Conservation (phyloP, 179 eudicot species). For the Patellifolia procumbens region DNA sequence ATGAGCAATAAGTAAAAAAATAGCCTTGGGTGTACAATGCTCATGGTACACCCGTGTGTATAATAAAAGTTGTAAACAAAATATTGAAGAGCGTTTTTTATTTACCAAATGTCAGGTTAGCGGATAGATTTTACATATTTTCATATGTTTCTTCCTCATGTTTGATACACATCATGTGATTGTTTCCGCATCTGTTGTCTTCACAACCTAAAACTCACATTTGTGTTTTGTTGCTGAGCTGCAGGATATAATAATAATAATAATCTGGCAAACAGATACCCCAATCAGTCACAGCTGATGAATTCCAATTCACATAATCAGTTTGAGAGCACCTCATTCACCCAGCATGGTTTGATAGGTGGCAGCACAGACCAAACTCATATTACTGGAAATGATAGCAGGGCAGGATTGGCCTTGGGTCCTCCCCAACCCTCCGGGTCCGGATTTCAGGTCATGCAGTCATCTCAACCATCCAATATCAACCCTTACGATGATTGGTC, state of each 20-base stretch:
- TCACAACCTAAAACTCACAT: background rate
- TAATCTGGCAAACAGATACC: slow-evolving; percentile 43
- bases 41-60: too few relatives aligned
- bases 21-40: too few relatives aligned
- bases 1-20: too few relatives aligned
- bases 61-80: too few relatives aligned
- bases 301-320: slow-evolving; percentile 48
- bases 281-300: slow-evolving; percentile 45
- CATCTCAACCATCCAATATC: slow-evolving; percentile 51
- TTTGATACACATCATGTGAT: background rate
- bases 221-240: slow-evolving; percentile 18
- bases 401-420: slow-evolving; percentile 58
- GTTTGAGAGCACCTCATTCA: slow-evolving; percentile 45
- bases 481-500: slow-evolving; percentile 79
- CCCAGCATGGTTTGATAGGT: slow-evolving; percentile 46
- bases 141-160: too few relatives aligned
- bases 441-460: slow-evolving; percentile 48
- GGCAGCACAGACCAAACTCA: slow-evolving; percentile 49
- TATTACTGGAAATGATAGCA: slow-evolving; percentile 37
- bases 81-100: too few relatives aligned
- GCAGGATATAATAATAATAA: slow-evolving; percentile 64
- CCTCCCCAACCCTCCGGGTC: slow-evolving; percentile 57
- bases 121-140: too few relatives aligned
- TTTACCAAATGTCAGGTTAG: too few relatives aligned
- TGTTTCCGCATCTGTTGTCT: background rate